Evolutionary conservation across 306 rosid genomes (phyloP).

Genomic region (Luffa aegyptiaca): DNA sequence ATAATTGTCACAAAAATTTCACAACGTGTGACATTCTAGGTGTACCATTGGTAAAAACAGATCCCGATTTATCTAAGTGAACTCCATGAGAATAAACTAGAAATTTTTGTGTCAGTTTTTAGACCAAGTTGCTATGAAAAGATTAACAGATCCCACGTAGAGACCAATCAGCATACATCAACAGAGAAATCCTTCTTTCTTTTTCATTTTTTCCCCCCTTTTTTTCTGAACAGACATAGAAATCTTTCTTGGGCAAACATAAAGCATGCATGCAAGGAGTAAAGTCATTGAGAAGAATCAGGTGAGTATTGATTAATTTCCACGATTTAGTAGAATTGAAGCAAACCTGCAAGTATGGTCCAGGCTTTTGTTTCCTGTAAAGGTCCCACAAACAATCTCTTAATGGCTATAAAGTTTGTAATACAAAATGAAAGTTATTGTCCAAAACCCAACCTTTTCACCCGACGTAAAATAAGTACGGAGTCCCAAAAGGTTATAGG

Average conservation of each 20-base stretch:
- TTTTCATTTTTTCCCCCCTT: too few species aligned
- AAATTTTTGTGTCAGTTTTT: not conserved
- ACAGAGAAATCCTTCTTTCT: not conserved
- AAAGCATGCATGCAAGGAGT: not conserved
- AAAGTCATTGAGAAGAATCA: not conserved
- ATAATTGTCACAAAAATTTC: not conserved
- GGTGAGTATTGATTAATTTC: slow-evolving; percentile 1
- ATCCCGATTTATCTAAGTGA: not conserved
- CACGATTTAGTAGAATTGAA: slow-evolving; percentile 13
- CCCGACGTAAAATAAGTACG: slow-evolving; percentile 93
- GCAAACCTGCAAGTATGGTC: slow-evolving; percentile 89
- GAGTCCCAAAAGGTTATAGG: slow-evolving; percentile 74
- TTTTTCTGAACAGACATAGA: too few species aligned
- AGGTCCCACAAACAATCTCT: not conserved
- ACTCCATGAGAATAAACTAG: not conserved
- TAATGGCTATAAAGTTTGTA: slow-evolving; percentile 6
- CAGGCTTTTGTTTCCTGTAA: slow-evolving; percentile 90
- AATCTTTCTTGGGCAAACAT: not conserved
- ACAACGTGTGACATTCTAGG: not conserved
- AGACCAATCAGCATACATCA: not conserved
- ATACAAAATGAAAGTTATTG: not conserved
- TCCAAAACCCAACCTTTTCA: slow-evolving; percentile 58
- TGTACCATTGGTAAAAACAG: not conserved
- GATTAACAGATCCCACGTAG: not conserved
- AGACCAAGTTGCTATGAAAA: not conserved